phyloP scores from a whole-genome alignment of 208 protist species.

The Leishmania gerbilli region DNA sequence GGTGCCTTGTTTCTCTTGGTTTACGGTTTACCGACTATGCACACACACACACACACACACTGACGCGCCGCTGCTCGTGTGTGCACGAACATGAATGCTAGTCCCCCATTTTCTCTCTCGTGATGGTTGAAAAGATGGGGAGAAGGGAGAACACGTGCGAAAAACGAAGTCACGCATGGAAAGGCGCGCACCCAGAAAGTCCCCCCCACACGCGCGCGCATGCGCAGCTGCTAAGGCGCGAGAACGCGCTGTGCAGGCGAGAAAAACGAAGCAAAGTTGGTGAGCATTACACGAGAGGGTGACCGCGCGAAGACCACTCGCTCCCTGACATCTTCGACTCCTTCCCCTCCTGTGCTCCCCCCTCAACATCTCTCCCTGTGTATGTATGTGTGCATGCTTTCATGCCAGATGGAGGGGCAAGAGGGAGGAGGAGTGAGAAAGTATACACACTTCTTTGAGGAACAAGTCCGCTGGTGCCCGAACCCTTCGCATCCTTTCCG shows the following conservation, averaged over 20 bases:
- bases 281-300: neutral
- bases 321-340: neutral
- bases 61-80: neutral
- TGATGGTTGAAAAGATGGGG: neutral
- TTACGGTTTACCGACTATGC: neutral
- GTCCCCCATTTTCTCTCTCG: neutral
- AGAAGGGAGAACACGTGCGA: neutral
- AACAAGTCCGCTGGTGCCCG: neutral
- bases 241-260: neutral
- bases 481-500: neutral
- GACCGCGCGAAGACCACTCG: neutral
- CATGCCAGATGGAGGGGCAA: neutral
- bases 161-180: no score
- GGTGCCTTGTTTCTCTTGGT: neutral
- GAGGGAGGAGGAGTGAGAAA: neutral
- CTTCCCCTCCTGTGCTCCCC: neutral
- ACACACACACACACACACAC: neutral
- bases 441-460: neutral
- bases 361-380: neutral
- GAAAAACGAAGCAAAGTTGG: neutral
- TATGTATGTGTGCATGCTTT: neutral
- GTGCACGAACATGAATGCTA: neutral
- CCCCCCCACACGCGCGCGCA: neutral
- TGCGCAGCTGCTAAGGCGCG: neutral
- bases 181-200: neutral